phyloP scores from a whole-genome alignment of 1,139 yeast genomes.

The Saccharomyces hybrid region DNA sequence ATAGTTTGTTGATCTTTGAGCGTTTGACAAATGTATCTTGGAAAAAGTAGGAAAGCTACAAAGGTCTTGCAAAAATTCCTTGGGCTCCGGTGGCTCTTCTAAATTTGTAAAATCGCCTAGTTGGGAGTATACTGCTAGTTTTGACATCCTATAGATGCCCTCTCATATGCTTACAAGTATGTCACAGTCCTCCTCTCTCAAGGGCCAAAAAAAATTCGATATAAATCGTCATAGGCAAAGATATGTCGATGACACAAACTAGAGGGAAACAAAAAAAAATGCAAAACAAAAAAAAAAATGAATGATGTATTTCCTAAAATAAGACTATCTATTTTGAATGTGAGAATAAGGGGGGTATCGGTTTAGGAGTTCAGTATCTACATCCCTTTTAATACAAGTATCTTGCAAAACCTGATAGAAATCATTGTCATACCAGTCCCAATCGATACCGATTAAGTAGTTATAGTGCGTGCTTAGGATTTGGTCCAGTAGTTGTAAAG shows the following conservation, averaged over 20 bases:
- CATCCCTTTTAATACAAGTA: neutral
- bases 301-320: neutral
- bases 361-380: neutral
- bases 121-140: constrained; percentile 2
- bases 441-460: neutral
- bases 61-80: constrained; percentile 6
- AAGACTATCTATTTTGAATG: neutral
- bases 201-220: neutral
- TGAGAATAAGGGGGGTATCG: neutral
- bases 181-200: neutral
- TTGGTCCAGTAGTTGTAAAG: neutral
- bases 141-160: neutral
- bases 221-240: neutral
- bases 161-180: neutral
- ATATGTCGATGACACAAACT: neutral
- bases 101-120: constrained; percentile 8
- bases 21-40: neutral
- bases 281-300: neutral
- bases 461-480: neutral
- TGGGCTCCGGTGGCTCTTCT: constrained; percentile 11
- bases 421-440: neutral
- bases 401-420: neutral
- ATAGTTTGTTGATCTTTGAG: constrained; percentile 10
- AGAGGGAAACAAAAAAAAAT: neutral
- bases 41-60: neutral